phyloP scores from a whole-genome alignment of 345 rosid species.

The Citrus trifoliata region DNA sequence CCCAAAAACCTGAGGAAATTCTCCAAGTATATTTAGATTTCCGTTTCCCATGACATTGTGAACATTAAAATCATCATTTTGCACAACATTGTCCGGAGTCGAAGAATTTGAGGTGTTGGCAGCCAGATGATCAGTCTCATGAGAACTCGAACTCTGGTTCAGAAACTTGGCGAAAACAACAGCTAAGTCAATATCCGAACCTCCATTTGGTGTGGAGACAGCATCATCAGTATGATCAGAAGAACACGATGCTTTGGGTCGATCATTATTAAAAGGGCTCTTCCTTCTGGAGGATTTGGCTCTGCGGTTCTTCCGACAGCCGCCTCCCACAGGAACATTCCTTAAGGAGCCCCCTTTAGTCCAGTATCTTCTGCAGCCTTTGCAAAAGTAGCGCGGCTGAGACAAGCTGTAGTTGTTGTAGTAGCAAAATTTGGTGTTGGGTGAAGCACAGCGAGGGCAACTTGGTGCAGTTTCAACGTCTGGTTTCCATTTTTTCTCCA shows the following conservation, averaged over 20 bases:
- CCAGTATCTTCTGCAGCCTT: constrained; percentile 83
- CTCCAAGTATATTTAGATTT: not conserved
- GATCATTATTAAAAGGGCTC: not conserved
- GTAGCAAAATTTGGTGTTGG: constrained; percentile 89
- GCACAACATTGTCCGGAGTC: not conserved
- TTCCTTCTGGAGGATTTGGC: constrained; percentile 35
- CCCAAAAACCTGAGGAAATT: constrained; percentile 12
- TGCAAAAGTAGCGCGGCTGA: constrained; percentile 88
- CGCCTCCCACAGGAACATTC: constrained; percentile 84
- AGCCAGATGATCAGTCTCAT: constrained; percentile 5
- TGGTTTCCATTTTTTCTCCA: constrained; percentile 33
- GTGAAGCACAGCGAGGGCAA: constrained; percentile 87
- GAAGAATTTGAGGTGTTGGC: constrained; percentile 12
- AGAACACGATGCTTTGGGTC: not conserved
- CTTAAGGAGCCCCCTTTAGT: constrained; percentile 87
- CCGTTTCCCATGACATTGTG: constrained; percentile 1
- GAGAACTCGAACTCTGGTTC: constrained; percentile 25
- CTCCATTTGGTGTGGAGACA: not conserved
- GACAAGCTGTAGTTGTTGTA: constrained; percentile 92
- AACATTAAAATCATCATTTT: constrained; percentile 6
- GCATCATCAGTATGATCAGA: not conserved
- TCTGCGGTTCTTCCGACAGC: constrained; percentile 73
- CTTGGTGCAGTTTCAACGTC: constrained; percentile 52
- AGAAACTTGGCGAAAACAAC: constrained; percentile 71
- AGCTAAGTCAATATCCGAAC: constrained; percentile 59